phyloP scores from a whole-genome alignment of 164 flowering plant species.

The Nymphaea thermarum region DNA sequence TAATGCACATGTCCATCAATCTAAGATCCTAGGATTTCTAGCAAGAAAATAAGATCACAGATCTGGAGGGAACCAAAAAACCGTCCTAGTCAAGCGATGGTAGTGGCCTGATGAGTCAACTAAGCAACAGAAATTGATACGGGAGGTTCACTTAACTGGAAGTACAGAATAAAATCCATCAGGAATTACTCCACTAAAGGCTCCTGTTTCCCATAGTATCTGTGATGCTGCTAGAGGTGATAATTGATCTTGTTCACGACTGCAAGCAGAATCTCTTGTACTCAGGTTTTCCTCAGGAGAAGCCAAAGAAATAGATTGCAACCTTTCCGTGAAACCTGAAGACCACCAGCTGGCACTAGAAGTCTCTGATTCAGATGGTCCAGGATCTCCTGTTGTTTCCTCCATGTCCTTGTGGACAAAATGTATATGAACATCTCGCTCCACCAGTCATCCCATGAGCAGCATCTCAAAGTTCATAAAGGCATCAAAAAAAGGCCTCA shows the following conservation, averaged over 20 bases:
- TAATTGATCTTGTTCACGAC: conserved; percentile 34
- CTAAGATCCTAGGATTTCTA: too few relatives aligned
- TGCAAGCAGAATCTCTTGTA: conserved; percentile 22
- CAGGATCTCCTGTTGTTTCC: conserved; percentile 61
- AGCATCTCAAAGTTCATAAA: conserved; percentile 7
- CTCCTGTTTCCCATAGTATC: conserved; percentile 80
- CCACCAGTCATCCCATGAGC: conserved; percentile 39
- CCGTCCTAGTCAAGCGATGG: too few relatives aligned
- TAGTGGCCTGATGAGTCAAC: background rate
- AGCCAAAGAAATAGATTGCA: conserved; percentile 60
- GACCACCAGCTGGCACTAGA: conserved; percentile 68
- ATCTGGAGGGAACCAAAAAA: too few relatives aligned
- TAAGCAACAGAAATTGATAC: background rate
- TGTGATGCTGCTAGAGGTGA: conserved; percentile 58
- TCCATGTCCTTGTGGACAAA: conserved; percentile 52
- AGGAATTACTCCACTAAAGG: conserved; percentile 76
- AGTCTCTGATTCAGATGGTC: conserved; percentile 50
- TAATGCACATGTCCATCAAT: too few relatives aligned
- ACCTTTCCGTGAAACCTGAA: conserved; percentile 56
- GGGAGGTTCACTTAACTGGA: conserved; percentile 40
- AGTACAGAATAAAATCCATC: conserved; percentile 88
- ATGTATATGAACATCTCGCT: conserved; percentile 51
- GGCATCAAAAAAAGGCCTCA: conserved; percentile 4
- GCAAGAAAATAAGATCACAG: too few relatives aligned
- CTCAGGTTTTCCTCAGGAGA: conserved; percentile 38